Base-by-base conservation (phyloP, 2,329 filamentous ascomycete species). In the Dactylellina haptotyla region DNA sequence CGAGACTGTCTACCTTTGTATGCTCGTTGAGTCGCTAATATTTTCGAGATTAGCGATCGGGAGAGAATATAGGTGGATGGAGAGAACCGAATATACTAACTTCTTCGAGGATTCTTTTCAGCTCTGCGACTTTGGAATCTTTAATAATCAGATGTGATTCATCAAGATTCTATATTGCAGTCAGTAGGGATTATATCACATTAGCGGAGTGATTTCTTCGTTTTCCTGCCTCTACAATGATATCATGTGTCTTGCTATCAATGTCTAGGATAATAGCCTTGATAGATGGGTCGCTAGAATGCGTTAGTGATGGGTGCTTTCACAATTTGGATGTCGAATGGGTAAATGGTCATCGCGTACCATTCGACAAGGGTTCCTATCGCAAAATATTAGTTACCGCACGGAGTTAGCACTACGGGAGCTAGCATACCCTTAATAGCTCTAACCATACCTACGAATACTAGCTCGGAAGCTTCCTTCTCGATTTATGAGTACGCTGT, bases 221-320 rank as follows among this genome's bases (percentile, higher is more conserved):
- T 32, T 37, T 10, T 2, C 51, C 34, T 62, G 73, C 75, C 46
- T 78, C 77, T 23, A 78, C 69, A 18, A 78, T 76, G 43, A 75
- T 77, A n/a, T 76, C 75, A 63, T 78, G 76, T 16, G 72, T 70
- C 56, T 78, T 77, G 28, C 75, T 75, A 23, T 78, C 77, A 26
- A 78, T 75, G 41, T 78, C 77, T 26, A 78, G 67, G 32, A 78
- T 78, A 45, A 78, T 78, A 25, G 77, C 77, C 62, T 78, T 78
- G 74, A 78, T 78, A 4, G 77, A 78, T 41, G 77, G 77, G 56
- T 78, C 77, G 63, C 77, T 75, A 6, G 32, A 32, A 23, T 14
- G 34, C 8, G 45, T 53, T 26, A 61, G 48, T 32, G 14, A 20
- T 16, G n/a, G n/a, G n/a, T n/a, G n/a, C n/a, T n/a, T n/a, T n/a